A percentile compares a stretch with the other conserved stretches of the same genome.
phyloP scores from a whole-genome alignment of 805 yeast genomes.

The Candida ponderosae region DNA sequence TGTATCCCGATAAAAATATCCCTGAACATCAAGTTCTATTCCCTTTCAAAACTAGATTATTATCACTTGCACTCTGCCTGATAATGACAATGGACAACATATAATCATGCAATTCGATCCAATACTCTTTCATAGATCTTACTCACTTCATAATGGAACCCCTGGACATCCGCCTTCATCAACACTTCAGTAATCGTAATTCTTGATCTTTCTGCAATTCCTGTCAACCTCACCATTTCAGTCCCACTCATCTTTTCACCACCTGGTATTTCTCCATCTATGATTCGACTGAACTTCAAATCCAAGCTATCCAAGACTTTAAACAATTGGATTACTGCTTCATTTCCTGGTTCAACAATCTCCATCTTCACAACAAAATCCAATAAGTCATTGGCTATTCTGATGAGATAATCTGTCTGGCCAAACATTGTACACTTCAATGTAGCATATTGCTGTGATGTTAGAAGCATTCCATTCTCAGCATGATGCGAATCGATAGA shows the following conservation, averaged over 20 bases:
- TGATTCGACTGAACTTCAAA: constrained; percentile 27
- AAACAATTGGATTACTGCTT: constrained; percentile 28
- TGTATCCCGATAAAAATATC: too few species aligned
- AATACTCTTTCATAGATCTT: constrained; percentile 35
- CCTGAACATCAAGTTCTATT: too few species aligned
- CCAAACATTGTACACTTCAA: constrained; percentile 34
- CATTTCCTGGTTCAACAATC: constrained; percentile 24
- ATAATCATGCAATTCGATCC: constrained; percentile 24
- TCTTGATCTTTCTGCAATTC: constrained; percentile 47
- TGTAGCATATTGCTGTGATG: constrained; percentile 4
- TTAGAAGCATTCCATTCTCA: constrained; percentile 16
- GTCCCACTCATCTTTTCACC: constrained; percentile 33
- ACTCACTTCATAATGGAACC: constrained; percentile 36
- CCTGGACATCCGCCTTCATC: constrained; percentile 26
- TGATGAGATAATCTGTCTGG: constrained; percentile 54
- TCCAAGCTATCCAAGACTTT: constrained; percentile 32
- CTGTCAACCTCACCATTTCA: constrained; percentile 41
- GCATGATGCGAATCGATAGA: constrained; percentile 34
- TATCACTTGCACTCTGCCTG: too few species aligned
- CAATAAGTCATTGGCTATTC: constrained; percentile 57
- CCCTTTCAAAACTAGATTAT: too few species aligned
- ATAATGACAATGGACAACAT: too few species aligned
- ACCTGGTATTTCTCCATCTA: constrained; percentile 28
- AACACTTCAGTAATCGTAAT: constrained; percentile 29
- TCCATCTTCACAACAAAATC: constrained; percentile 38